A percentile compares a stretch with the other conserved stretches of the same genome.
Evolutionary conservation across 2,329 filamentous ascomycete genomes (phyloP).

Genomic region (Bipolaris bicolor): DNA sequence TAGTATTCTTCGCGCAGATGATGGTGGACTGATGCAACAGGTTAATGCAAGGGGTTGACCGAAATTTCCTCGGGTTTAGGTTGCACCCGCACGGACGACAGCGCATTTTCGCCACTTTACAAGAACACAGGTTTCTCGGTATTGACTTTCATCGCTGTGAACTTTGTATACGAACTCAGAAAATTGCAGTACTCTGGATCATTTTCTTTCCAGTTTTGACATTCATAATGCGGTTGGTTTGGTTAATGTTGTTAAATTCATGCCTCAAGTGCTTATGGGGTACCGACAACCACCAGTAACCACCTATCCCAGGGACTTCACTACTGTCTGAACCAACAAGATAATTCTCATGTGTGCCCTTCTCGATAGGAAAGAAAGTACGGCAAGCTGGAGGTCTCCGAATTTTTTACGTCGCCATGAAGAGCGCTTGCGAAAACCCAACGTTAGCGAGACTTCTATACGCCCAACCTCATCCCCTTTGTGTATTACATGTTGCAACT

Average conservation of each 20-base stretch:
- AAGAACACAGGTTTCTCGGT: not conserved
- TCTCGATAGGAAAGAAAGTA: not conserved
- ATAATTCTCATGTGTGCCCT: not conserved
- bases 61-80: not conserved
- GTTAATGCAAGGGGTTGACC: not conserved
- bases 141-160: not conserved
- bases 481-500: no score
- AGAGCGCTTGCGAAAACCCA: not conserved
- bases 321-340: not conserved
- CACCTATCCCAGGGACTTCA: not conserved
- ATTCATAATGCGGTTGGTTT: not conserved
- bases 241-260: not conserved
- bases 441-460: not conserved
- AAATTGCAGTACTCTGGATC: not conserved
- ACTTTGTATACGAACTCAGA: not conserved
- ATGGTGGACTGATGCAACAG: not conserved
- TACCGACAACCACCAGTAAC: not conserved
- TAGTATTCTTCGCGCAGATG: not conserved
- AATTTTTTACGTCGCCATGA: not conserved
- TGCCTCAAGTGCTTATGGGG: not conserved
- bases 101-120: not conserved
- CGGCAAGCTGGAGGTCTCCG: not conserved
- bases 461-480: not conserved
- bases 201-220: not conserved
- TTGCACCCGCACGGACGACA: constrained; percentile 2